phyloP scores from a whole-genome alignment of 2,329 filamentous ascomycete genomes.

The Aspergillus cejpii region DNA sequence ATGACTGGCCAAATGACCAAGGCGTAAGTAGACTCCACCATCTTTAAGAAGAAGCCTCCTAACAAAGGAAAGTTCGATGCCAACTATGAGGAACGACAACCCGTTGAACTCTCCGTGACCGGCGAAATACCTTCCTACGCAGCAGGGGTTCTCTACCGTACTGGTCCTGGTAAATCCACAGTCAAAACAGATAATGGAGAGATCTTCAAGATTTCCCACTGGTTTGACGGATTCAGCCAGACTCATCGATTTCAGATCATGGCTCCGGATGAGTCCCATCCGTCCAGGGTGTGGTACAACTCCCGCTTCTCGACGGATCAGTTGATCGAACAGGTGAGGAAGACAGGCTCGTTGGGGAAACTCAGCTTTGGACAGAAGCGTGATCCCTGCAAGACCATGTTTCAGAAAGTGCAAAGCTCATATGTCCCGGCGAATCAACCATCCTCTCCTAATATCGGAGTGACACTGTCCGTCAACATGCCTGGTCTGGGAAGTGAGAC shows the following conservation, averaged over 20 bases:
- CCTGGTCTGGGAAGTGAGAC: constrained; percentile 47
- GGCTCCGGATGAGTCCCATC: constrained; percentile 30
- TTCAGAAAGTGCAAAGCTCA: constrained; percentile 53
- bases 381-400: constrained; percentile 68
- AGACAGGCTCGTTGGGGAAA: constrained; percentile 50
- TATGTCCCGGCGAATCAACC: constrained; percentile 43
- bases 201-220: constrained; percentile 60
- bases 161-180: constrained; percentile 61
- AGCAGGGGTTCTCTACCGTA: constrained; percentile 66
- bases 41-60: background rate
- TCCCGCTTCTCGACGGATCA: constrained; percentile 63
- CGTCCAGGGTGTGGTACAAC: constrained; percentile 56
- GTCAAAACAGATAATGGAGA: constrained; percentile 55
- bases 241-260: constrained; percentile 68
- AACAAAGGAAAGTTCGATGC: constrained; percentile 54
- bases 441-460: constrained; percentile 58
- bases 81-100: constrained; percentile 58
- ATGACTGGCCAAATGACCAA: constrained; percentile 49
- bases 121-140: constrained; percentile 66
- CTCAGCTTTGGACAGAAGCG: constrained; percentile 64
- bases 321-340: constrained; percentile 54
- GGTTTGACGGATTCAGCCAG: constrained; percentile 70
- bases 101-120: constrained; percentile 56
- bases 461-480: constrained; percentile 59
- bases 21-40: constrained; percentile 37